These are phyloP conservation scores for Schizochytrium sp. DNA, from an alignment of 108 stramenopile genomes.

Conservation along the genomic window DNA sequence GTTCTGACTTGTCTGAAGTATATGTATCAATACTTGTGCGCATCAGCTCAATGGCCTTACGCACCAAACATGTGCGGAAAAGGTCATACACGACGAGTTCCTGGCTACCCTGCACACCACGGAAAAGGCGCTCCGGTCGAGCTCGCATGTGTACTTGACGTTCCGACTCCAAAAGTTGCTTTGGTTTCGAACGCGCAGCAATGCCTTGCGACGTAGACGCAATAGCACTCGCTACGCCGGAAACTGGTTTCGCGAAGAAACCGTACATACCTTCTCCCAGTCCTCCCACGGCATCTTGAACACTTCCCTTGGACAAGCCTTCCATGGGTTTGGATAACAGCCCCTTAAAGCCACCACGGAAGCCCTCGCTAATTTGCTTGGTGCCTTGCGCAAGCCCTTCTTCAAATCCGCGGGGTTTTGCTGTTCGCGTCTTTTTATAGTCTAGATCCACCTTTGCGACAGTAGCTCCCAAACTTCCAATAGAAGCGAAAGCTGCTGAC, in stretches of 20 bases:
- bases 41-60: not conserved
- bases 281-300: not conserved
- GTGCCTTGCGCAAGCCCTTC: constrained; percentile 30
- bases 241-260: constrained; percentile 33
- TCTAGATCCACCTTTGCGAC: constrained; percentile 43
- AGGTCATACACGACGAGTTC: constrained; percentile 5
- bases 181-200: constrained; percentile 9
- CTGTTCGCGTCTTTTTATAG: constrained; percentile 9
- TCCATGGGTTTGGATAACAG: constrained; percentile 1
- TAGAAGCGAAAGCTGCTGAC: constrained; percentile 26
- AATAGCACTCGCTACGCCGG: constrained; percentile 23
- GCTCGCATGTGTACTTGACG: not conserved
- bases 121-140: constrained; percentile 39
- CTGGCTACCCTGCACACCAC: constrained; percentile 20
- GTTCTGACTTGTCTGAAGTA: not conserved
- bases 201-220: constrained; percentile 24
- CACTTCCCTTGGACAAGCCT: not conserved
- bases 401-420: constrained; percentile 2
- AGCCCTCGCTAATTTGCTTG: not conserved
- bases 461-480: constrained; percentile 12
- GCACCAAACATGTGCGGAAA: not conserved
- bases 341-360: not conserved
- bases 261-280: constrained; percentile 9
- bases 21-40: not conserved
- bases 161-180: not conserved